A percentile compares a stretch with the other conserved stretches of the same genome.
These are phyloP conservation scores for Penicillium coprophilum DNA, from an alignment of 495 filamentous ascomycete species.

Conservation along the genomic window DNA sequence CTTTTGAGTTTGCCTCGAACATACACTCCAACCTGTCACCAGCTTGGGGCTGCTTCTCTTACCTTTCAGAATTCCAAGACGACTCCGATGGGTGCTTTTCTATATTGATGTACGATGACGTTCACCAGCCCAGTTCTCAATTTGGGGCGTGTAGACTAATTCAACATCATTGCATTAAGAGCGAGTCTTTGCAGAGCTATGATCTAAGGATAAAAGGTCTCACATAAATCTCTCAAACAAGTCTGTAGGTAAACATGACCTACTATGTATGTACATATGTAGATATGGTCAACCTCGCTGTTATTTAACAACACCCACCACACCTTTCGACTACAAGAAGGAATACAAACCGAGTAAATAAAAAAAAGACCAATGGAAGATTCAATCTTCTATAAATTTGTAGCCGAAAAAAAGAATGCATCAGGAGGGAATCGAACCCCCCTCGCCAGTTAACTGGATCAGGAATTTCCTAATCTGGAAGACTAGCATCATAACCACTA, in stretches of 20 bases:
- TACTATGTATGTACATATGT: too few species aligned
- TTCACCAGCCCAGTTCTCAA: not conserved
- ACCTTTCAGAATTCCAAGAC: too few species aligned
- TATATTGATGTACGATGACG: constrained; percentile 6
- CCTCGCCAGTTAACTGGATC: not conserved
- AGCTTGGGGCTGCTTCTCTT: too few species aligned
- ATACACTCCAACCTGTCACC: too few species aligned
- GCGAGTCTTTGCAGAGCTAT: not conserved
- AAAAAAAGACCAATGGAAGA: not conserved
- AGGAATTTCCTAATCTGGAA: not conserved
- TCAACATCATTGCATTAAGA: not conserved
- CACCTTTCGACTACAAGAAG: not conserved
- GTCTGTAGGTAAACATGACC: too few species aligned
- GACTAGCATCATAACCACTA: not conserved
- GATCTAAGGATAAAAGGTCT: not conserved
- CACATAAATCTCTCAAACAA: too few species aligned
- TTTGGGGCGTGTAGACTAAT: constrained; percentile 1
- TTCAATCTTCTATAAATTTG: not conserved
- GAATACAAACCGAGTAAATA: not conserved
- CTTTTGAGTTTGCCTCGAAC: too few species aligned
- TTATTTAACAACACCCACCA: too few species aligned
- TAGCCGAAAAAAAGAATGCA: not conserved
- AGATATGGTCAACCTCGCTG: too few species aligned
- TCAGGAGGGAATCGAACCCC: not conserved
- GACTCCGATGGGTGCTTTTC: too few species aligned